A percentile compares a stretch with the other conserved stretches of the same genome.
These are phyloP conservation scores for Auricularia cornea DNA, from an alignment of 768 basidiomycete genomes.

Conservation along the genomic window DNA sequence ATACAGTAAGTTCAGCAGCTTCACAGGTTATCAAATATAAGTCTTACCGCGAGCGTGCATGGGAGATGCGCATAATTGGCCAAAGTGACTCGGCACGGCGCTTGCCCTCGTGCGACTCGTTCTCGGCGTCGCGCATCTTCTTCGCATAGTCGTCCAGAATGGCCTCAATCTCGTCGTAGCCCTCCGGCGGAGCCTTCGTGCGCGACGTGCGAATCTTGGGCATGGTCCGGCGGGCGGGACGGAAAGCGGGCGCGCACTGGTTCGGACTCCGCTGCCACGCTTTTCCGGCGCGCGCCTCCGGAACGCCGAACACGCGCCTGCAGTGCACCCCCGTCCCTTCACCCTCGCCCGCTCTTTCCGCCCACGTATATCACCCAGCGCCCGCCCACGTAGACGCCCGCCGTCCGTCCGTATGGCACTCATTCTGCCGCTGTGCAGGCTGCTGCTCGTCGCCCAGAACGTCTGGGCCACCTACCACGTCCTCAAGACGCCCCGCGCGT, in stretches of 20 bases:
- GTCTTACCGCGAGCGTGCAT: slow-evolving; percentile 68
- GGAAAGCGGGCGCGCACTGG: not conserved
- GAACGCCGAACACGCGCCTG: not conserved
- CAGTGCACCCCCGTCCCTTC: not conserved
- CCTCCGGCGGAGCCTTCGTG: slow-evolving; percentile 92
- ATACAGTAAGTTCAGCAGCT: too few relatives aligned
- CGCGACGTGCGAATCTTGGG: slow-evolving; percentile 89
- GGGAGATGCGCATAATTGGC: slow-evolving; percentile 98
- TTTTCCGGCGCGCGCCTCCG: not conserved
- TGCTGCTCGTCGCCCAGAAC: slow-evolving; percentile 67
- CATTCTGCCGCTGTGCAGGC: slow-evolving; percentile 55
- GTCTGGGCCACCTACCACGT: slow-evolving; percentile 82
- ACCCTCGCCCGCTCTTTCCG: not conserved
- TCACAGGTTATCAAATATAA: too few relatives aligned
- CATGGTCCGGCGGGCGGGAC: slow-evolving; percentile 38
- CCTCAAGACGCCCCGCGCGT: slow-evolving; percentile 58
- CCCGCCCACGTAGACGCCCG: not conserved
- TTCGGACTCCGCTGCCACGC: not conserved
- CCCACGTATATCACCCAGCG: not conserved
- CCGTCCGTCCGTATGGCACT: slow-evolving; percentile 44
- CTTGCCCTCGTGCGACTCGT: slow-evolving; percentile 97
- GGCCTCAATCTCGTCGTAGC: slow-evolving; percentile 86
- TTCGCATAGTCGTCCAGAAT: slow-evolving; percentile 97
- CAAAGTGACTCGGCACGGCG: slow-evolving; percentile 87
- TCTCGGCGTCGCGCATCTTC: slow-evolving; percentile 99